Conservation (phyloP, 169 alveolate genomes). For the Toxoplasma gondii region DNA sequence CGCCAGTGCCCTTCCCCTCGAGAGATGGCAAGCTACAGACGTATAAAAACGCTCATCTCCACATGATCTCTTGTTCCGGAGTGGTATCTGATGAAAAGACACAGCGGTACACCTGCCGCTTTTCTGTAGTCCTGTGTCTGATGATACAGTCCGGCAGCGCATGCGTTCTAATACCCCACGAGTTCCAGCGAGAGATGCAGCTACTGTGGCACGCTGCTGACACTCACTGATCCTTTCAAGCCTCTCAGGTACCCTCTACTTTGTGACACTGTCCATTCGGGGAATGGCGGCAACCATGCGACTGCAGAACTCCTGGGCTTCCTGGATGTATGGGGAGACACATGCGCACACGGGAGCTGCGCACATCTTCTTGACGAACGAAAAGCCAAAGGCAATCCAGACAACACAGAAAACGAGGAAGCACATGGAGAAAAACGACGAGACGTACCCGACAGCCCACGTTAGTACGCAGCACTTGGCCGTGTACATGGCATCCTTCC, state of each 20-base stretch:
- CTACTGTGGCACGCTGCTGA: no score
- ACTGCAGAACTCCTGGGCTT: conserved; percentile 42
- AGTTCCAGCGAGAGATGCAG: no score
- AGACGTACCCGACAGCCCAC: conserved; percentile 39
- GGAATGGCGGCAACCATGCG: conserved; percentile 50
- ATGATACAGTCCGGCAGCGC: no score
- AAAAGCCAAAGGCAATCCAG: conserved; percentile 50
- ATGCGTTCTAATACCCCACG: no score
- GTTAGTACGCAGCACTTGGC: conserved; percentile 55
- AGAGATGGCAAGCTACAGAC: no score
- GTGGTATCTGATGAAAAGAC: no score
- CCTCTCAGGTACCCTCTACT: not conserved
- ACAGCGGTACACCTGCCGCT: no score
- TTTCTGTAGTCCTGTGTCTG: no score
- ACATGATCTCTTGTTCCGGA: no score
- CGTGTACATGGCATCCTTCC: conserved; percentile 47
- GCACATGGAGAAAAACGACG: conserved; percentile 59
- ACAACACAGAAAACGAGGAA: conserved; percentile 49
- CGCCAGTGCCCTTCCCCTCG: no score
- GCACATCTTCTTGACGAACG: conserved; percentile 34
- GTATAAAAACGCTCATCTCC: no score
- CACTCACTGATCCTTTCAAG: no score
- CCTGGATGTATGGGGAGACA: conserved; percentile 58
- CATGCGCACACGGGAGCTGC: conserved; percentile 22
- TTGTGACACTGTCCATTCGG: conserved; percentile 39